Percentiles rank a stretch among this genome's conserved stretches.
Conservation (phyloP, 129 eudicot genomes). For the Tagetes patula region DNA sequence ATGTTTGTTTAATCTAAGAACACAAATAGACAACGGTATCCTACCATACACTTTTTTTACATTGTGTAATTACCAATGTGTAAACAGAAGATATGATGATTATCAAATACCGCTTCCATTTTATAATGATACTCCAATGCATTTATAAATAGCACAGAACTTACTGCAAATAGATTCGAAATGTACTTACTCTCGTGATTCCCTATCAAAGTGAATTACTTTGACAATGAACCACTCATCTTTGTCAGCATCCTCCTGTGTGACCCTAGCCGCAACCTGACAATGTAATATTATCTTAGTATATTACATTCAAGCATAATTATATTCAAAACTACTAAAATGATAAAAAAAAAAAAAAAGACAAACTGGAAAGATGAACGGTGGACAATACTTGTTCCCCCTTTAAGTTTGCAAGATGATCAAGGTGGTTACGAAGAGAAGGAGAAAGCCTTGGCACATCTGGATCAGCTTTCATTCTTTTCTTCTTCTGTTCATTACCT, state of each 20-base stretch:
- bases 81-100: not conserved
- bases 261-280: slow-evolving; percentile 87
- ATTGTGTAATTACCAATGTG: not conserved
- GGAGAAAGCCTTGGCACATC: slow-evolving; percentile 72
- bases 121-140: not conserved
- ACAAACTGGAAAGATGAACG: not conserved
- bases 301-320: slow-evolving; percentile 1
- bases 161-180: not conserved
- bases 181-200: slow-evolving; percentile 71
- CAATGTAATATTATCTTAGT: slow-evolving; percentile 25
- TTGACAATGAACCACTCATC: slow-evolving; percentile 93
- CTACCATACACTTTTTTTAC: not conserved
- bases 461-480: slow-evolving; percentile 65
- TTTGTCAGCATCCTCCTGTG: slow-evolving; percentile 73
- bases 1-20: not conserved
- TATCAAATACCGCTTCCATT: slow-evolving; percentile 7
- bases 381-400: slow-evolving; percentile 14
- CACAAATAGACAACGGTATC: slow-evolving; percentile 7
- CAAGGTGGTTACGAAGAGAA: slow-evolving; percentile 19
- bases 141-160: slow-evolving; percentile 15
- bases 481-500: slow-evolving; percentile 77
- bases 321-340: not conserved
- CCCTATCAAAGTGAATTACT: slow-evolving; percentile 90
- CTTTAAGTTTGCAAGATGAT: slow-evolving; percentile 15
- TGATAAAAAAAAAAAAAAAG: not conserved